Evolutionary conservation across 164 flowering plant species (phyloP).

Genomic region (Brasenia schreberi): DNA sequence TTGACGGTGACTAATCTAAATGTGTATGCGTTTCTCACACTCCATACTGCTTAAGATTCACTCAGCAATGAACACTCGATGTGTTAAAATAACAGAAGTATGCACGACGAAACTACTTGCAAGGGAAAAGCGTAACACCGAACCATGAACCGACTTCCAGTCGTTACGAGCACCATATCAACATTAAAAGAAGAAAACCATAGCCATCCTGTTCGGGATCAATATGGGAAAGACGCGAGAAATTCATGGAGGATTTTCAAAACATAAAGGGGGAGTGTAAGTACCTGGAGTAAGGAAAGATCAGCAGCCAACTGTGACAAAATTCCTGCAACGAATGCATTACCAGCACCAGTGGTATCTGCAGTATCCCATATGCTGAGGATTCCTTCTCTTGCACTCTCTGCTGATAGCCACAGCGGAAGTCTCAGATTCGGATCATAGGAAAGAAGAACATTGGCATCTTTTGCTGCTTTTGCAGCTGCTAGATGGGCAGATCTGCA

Average conservation of each 20-base stretch:
- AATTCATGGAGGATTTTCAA: background rate
- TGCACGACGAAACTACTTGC: background rate
- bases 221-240: background rate
- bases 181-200: background rate
- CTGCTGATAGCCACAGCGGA: slow-evolving; percentile 90
- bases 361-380: slow-evolving; percentile 89
- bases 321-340: slow-evolving; percentile 94
- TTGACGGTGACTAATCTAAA: too few relatives aligned
- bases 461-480: slow-evolving; percentile 84
- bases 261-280: background rate
- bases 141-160: background rate
- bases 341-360: slow-evolving; percentile 97
- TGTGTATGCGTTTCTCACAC: too few relatives aligned
- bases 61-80: background rate
- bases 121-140: background rate
- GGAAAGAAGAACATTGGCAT: slow-evolving; percentile 81
- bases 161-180: too few relatives aligned
- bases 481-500: slow-evolving; percentile 92
- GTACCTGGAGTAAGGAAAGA: slow-evolving; percentile 72
- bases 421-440: slow-evolving; percentile 97
- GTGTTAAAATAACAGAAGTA: background rate
- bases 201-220: background rate
- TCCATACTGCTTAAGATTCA: too few relatives aligned
- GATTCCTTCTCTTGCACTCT: slow-evolving; percentile 88
- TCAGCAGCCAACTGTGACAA: slow-evolving; percentile 63